Percentiles rank a stretch among this genome's conserved stretches.
Evolutionary conservation across 192 early-diverging fungal species (phyloP).

Genomic region (Coemansia sp.): DNA sequence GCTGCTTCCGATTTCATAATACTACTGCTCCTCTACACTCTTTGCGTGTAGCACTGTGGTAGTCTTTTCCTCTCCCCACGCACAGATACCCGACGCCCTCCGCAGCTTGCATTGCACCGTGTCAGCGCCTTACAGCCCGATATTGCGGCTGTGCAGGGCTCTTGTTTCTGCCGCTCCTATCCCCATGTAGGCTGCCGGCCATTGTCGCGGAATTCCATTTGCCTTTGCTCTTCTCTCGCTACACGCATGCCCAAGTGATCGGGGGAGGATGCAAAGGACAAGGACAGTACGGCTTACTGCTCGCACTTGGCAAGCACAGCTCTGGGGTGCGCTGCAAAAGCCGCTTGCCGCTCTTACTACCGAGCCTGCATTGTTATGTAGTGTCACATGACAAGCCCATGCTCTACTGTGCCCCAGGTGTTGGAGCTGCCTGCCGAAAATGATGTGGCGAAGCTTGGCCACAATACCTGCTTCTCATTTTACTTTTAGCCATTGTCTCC

Average conservation of each 20-base stretch:
- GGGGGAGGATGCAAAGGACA: not conserved
- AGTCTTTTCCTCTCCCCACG: not conserved
- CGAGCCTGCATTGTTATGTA: not conserved
- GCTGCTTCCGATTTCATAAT: not conserved
- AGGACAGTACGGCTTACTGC: not conserved
- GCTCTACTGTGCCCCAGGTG: not conserved
- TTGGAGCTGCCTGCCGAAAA: not conserved
- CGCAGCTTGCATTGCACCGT: not conserved
- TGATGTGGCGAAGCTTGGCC: not conserved
- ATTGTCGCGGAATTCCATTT: too few species aligned
- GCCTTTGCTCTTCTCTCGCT: not conserved
- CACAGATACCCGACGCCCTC: not conserved
- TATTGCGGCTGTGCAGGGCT: not conserved
- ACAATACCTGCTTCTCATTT: not conserved
- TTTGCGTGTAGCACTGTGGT: not conserved
- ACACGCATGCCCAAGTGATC: not conserved
- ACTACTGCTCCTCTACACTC: not conserved
- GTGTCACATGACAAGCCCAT: slow-evolving; percentile 3
- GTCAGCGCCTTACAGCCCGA: not conserved
- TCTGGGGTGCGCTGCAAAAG: not conserved
- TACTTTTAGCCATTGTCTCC: not conserved
- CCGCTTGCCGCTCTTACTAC: not conserved
- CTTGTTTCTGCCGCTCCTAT: too few species aligned
- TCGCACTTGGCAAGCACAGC: not conserved
- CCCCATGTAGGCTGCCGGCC: too few species aligned